Evolutionary conservation across 371 early-diverging fungal genomes (phyloP).

Genomic region (Rhizopus arrhizus): DNA sequence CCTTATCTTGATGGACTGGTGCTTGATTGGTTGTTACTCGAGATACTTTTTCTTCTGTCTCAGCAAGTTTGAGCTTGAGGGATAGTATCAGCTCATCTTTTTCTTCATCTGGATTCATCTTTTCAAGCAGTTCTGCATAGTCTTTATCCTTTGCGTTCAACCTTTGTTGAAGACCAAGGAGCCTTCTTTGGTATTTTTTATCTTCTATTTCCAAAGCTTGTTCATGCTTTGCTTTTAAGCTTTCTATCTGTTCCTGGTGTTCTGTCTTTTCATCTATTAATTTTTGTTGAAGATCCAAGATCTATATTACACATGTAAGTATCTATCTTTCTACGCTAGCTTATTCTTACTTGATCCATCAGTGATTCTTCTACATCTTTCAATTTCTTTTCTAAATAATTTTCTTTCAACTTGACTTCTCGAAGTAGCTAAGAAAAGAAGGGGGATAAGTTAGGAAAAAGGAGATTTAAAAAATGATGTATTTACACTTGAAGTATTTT

Average conservation of each 20-base stretch:
- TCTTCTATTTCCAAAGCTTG: slow-evolving; percentile 29
- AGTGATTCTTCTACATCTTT: slow-evolving; percentile 28
- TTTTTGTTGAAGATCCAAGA: slow-evolving; percentile 24
- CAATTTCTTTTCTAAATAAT: slow-evolving; percentile 28
- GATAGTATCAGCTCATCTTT: slow-evolving; percentile 18
- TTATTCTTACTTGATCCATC: slow-evolving; percentile 23
- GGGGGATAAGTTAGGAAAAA: no score
- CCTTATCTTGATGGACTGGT: no score
- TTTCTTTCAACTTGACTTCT: slow-evolving; percentile 38
- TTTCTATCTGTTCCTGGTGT: slow-evolving; percentile 24
- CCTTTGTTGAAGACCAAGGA: slow-evolving; percentile 34
- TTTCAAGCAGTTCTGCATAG: slow-evolving; percentile 24
- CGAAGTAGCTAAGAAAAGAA: slow-evolving; percentile 26
- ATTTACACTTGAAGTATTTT: slow-evolving; percentile 36
- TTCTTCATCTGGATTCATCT: slow-evolving; percentile 13
- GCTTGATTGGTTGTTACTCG: no score
- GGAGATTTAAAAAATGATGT: no score
- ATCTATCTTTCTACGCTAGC: not conserved
- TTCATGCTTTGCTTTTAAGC: slow-evolving; percentile 27
- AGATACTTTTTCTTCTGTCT: not conserved
- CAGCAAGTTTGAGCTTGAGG: slow-evolving; percentile 20
- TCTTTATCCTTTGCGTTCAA: slow-evolving; percentile 33
- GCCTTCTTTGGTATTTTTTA: slow-evolving; percentile 33
- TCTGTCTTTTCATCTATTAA: slow-evolving; percentile 24
- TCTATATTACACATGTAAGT: slow-evolving; percentile 7